Evolutionary conservation across 2,329 filamentous ascomycete genomes (phyloP).

Genomic region (Neopestalotiopsis sp.): DNA sequence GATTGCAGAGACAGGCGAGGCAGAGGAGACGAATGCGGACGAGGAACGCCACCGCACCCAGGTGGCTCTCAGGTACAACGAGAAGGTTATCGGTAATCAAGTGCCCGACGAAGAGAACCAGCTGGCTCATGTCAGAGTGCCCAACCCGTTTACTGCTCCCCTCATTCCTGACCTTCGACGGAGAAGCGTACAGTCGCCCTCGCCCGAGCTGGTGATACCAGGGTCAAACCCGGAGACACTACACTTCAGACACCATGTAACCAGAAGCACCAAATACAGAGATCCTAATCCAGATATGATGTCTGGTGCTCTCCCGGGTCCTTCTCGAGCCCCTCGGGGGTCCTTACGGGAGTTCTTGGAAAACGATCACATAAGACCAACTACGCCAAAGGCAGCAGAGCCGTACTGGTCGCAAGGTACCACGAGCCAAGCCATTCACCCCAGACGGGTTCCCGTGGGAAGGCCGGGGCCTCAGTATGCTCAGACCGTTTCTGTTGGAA

Average conservation of each 20-base stretch:
- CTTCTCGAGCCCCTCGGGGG: neutral
- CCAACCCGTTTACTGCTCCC: constrained; percentile 1
- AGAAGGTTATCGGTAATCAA: constrained; percentile 21
- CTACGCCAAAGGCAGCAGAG: neutral
- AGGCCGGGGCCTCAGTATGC: neutral
- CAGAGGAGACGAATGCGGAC: constrained; percentile 30
- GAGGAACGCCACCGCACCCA: constrained; percentile 22
- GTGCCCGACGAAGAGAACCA: constrained; percentile 14
- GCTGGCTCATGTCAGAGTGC: neutral
- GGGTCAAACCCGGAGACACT: neutral
- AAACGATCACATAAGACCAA: neutral
- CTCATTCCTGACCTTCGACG: neutral
- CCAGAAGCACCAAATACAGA: neutral
- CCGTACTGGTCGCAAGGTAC: neutral
- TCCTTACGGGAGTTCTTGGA: neutral
- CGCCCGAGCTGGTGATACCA: neutral
- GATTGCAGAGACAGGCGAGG: constrained; percentile 28
- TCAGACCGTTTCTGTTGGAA: neutral
- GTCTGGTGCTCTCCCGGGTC: neutral
- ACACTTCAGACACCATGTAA: neutral
- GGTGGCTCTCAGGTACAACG: constrained; percentile 23
- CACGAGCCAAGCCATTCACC: neutral
- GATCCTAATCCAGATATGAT: neutral
- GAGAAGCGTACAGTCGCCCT: neutral
- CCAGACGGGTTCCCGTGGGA: neutral